Base-by-base conservation (phyloP, 441 rosid species). In the Bocquillonia castaneifolia region DNA sequence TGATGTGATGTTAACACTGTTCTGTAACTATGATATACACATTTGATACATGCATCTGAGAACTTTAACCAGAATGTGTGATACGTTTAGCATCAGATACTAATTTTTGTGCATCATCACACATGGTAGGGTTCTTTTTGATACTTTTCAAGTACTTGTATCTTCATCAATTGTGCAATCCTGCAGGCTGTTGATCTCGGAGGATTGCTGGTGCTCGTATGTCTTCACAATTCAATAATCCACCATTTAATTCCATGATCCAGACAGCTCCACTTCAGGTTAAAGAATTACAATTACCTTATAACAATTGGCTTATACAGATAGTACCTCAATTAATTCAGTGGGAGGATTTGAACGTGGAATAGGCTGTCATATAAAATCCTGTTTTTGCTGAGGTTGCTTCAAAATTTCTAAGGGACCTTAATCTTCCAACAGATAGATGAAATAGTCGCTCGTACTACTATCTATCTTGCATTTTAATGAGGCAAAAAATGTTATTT, bases 371-470 rank as follows among this genome's bases (percentile, higher is more conserved):
- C 86, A 83, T 75, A 89, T 93, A 42, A 93, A n/a, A 91, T 72
- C 92, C 92, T 23, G 88, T 91, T 76, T 91, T 88, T 67, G 88
- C 96, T 0, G 96, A 91, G 80, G 99, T 86, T 66, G 97, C 91
- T 10, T 92, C 96, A 10, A 82, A 89, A 71, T 77, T 93, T 68
- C 48, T 87, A 67, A 79, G 87, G 67, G 90, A 87, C 73, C 87
- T 89, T 69, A 74, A 74, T 67, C 78, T 89, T 36, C 57, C 82
- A 2, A 20, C 15, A 18, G 70, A 59, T 25, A 58, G 26, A 5
- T 72, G 66, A 72, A 45, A 25, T 48, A 37, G 25, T 42, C 12
- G 15, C 6, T 59, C 45, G 17, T 58, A 34, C 63, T 47, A 20
- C 25, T 50, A 39, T 29, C 15, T 8, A 29, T n/a, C 34, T 55